These are phyloP conservation scores for Penicillium hordei DNA, from an alignment of 2,329 filamentous ascomycete genomes.

Conservation along the genomic window DNA sequence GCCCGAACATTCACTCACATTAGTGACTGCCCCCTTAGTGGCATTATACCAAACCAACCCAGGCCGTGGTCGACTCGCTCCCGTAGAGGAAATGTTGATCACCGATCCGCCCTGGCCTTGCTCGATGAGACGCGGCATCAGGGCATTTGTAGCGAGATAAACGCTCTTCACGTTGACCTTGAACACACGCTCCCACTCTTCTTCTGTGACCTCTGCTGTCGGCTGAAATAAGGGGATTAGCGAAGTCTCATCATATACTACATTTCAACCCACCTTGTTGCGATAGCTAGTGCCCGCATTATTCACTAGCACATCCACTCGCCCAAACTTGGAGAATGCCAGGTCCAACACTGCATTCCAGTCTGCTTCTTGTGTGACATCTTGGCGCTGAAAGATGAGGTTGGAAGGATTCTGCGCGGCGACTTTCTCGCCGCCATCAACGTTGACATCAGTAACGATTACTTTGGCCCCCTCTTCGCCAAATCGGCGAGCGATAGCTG, in stretches of 20 bases:
- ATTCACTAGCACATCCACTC: constrained; percentile 49
- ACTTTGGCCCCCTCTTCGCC: constrained; percentile 45
- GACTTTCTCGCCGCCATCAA: constrained; percentile 33
- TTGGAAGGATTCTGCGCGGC: constrained; percentile 31
- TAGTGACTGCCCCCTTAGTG: constrained; percentile 46
- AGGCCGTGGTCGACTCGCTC: constrained; percentile 43
- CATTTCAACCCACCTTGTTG: constrained; percentile 36
- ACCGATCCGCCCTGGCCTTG: constrained; percentile 44
- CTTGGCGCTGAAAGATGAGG: constrained; percentile 36
- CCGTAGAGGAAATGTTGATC: constrained; percentile 48
- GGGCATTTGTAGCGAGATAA: constrained; percentile 36
- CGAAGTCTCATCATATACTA: background rate
- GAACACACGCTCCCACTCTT: constrained; percentile 47
- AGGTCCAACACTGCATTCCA: constrained; percentile 36
- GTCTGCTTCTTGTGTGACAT: constrained; percentile 36
- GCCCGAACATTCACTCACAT: constrained; percentile 30
- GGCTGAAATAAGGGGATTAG: constrained; percentile 27
- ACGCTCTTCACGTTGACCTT: constrained; percentile 48
- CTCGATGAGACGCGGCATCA: constrained; percentile 39
- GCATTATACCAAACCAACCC: constrained; percentile 50
- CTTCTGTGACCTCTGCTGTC: constrained; percentile 44
- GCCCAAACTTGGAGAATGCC: constrained; percentile 32
- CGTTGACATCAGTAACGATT: constrained; percentile 45
- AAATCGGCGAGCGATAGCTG: constrained; percentile 43
- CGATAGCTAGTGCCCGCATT: constrained; percentile 48